Conservation (phyloP, 1,284 basidiomycete species). For the Cystobasidiaceae sp. region DNA sequence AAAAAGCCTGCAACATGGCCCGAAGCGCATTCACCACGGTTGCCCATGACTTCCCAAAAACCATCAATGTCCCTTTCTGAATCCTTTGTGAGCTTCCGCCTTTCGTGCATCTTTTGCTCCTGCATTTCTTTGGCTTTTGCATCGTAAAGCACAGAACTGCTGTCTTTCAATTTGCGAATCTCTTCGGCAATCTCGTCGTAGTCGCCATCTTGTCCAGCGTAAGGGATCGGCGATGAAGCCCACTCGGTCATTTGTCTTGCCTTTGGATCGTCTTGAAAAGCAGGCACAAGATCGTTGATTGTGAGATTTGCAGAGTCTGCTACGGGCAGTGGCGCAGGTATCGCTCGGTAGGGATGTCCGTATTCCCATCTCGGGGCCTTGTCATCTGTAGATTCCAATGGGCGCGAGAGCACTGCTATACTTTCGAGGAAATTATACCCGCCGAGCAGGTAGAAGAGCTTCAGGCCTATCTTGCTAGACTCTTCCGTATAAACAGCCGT, state of each 20-base stretch:
- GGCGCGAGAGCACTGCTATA: conserved; percentile 45
- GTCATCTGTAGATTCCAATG: background rate
- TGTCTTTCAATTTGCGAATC: conserved; percentile 56
- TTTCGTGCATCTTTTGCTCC: conserved; percentile 34
- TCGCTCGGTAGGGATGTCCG: conserved; percentile 64
- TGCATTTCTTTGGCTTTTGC: conserved; percentile 31
- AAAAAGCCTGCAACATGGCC: conserved; percentile 87
- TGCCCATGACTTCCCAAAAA: conserved; percentile 93
- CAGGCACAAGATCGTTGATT: conserved; percentile 71
- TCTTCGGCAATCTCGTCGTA: conserved; percentile 52
- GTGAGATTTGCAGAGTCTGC: conserved; percentile 38
- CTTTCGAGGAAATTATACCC: conserved; percentile 40
- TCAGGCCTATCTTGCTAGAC: conserved; percentile 58
- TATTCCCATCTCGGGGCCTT: conserved; percentile 57
- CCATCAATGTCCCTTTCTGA: conserved; percentile 55
- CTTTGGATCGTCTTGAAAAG: conserved; percentile 89
- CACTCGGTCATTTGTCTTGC: conserved; percentile 84
- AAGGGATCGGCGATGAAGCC: conserved; percentile 49
- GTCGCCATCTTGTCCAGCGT: conserved; percentile 59
- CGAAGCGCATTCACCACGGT: conserved; percentile 81
- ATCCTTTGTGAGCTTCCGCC: conserved; percentile 33
- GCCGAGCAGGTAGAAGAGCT: conserved; percentile 52
- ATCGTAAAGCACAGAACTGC: conserved; percentile 42
- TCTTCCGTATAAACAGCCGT: conserved; percentile 1
- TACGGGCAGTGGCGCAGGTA: conserved; percentile 57